Evolutionary conservation across 2,329 filamentous ascomycete genomes (phyloP).

Genomic region (Didymellaceae sp.): DNA sequence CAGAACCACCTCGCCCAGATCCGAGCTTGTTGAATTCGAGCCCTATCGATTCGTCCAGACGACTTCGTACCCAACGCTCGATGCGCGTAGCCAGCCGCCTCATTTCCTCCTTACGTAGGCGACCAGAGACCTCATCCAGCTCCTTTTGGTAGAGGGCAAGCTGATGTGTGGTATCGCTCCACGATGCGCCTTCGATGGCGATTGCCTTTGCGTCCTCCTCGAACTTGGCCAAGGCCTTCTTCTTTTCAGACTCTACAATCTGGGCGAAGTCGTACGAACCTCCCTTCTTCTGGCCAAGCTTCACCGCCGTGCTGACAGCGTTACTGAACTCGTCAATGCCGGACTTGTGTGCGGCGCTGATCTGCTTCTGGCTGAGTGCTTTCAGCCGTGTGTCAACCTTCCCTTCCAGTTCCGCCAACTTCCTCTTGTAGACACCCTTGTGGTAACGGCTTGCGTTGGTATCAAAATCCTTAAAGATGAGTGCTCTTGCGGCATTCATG

Average conservation of each 20-base stretch:
- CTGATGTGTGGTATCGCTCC: constrained; percentile 87
- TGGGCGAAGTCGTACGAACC: constrained; percentile 92
- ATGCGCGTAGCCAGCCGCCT: constrained; percentile 86
- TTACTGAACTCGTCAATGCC: constrained; percentile 86
- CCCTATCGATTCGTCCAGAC: constrained; percentile 84
- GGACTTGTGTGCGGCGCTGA: constrained; percentile 86
- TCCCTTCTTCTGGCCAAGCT: constrained; percentile 89
- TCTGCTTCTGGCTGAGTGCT: constrained; percentile 84
- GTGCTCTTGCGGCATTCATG: constrained; percentile 74
- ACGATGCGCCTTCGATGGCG: constrained; percentile 77
- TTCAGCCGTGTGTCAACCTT: constrained; percentile 92
- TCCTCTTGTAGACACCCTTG: constrained; percentile 90
- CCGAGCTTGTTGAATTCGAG: constrained; percentile 96
- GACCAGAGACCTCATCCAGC: constrained; percentile 83
- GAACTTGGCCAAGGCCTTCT: constrained; percentile 75
- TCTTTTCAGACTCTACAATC: constrained; percentile 85
- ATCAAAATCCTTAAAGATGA: constrained; percentile 84
- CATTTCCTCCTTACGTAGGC: constrained; percentile 94
- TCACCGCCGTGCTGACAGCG: constrained; percentile 84
- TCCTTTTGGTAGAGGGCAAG: constrained; percentile 84
- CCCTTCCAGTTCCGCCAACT: constrained; percentile 80
- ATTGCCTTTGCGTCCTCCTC: constrained; percentile 76
- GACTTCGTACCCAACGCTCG: constrained; percentile 90
- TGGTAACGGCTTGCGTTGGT: constrained; percentile 92
- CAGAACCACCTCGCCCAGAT: constrained; percentile 81